A percentile compares a stretch with the other conserved stretches of the same genome.
Conservation (phyloP, 2,329 filamentous ascomycete species). For the Ceratocystis variospora region DNA sequence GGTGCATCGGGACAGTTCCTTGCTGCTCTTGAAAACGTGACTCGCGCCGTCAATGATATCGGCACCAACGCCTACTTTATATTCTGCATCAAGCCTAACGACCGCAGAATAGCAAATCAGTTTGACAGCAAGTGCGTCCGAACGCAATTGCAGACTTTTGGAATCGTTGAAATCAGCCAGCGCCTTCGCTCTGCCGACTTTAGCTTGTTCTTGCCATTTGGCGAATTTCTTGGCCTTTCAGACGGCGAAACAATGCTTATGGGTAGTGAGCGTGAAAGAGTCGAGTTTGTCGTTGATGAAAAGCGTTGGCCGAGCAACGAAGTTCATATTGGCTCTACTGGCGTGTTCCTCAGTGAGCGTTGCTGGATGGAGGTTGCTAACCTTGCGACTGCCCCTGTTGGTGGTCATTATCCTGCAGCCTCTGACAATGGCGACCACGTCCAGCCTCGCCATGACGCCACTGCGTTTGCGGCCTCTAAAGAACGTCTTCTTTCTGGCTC, state of each 20-base stretch:
- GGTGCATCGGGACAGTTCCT: slow-evolving; percentile 89
- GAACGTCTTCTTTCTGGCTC: slow-evolving; percentile 43
- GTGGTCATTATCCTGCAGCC: slow-evolving; percentile 35
- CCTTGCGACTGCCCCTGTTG: slow-evolving; percentile 33
- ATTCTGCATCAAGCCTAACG: slow-evolving; percentile 95
- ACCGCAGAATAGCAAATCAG: slow-evolving; percentile 91
- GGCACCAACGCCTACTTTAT: slow-evolving; percentile 91
- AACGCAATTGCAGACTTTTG: slow-evolving; percentile 85
- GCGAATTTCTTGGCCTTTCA: slow-evolving; percentile 80
- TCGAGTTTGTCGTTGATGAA: slow-evolving; percentile 79
- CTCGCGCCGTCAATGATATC: slow-evolving; percentile 65
- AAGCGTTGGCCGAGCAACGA: slow-evolving; percentile 89
- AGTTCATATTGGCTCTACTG: slow-evolving; percentile 77
- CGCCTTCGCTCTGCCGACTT: slow-evolving; percentile 86
- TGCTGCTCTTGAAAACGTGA: slow-evolving; percentile 77
- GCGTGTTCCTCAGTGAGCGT: slow-evolving; percentile 86
- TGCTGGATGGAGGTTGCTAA: slow-evolving; percentile 88
- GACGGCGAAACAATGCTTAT: slow-evolving; percentile 76
- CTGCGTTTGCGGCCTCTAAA: slow-evolving; percentile 49
- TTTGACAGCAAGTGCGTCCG: slow-evolving; percentile 98
- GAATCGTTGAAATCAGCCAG: slow-evolving; percentile 93
- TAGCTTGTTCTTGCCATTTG: slow-evolving; percentile 87
- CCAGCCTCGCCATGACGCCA: slow-evolving; percentile 36
- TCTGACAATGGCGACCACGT: slow-evolving; percentile 52
- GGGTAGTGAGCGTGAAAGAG: slow-evolving; percentile 83